Evolutionary conservation across 768 basidiomycete species (phyloP).

Genomic region (Pleurotus salmoneostramineus): DNA sequence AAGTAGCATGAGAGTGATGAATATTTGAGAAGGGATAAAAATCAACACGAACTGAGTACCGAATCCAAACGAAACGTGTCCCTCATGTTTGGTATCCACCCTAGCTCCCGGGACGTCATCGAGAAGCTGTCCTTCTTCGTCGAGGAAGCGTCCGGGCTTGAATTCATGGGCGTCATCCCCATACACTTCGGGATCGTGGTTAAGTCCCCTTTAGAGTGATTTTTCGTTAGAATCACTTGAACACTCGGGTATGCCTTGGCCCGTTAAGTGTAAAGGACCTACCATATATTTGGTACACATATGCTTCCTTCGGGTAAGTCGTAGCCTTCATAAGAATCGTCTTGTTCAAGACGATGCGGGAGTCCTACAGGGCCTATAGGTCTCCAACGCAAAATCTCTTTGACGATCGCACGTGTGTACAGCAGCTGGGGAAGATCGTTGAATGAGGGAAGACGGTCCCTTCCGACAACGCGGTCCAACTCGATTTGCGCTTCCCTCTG

Average conservation of each 20-base stretch:
- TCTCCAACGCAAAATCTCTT: constrained; percentile 7
- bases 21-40: too few relatives aligned
- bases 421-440: neutral
- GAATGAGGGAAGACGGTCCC: constrained; percentile 3
- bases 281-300: constrained; percentile 5
- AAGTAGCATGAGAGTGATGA: too few relatives aligned
- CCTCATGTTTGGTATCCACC: constrained; percentile 2
- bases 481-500: constrained; percentile 4
- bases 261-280: neutral
- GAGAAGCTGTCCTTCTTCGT: constrained; percentile 8
- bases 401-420: constrained; percentile 6
- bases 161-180: neutral
- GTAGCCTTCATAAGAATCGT: constrained; percentile 7
- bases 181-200: neutral
- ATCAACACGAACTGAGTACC: constrained; percentile 21
- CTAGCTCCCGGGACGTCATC: constrained; percentile 14
- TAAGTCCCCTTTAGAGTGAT: neutral
- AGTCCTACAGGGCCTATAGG: constrained; percentile 1
- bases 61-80: constrained; percentile 34
- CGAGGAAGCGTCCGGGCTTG: constrained; percentile 15
- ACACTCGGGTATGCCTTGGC: neutral
- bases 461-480: constrained; percentile 8
- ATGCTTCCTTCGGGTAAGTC: constrained; percentile 1
- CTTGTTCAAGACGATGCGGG: constrained; percentile 7
- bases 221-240: neutral